Evolutionary conservation across 208 protist genomes (phyloP).

Genomic region (Leptomonas pyrrhocoris): DNA sequence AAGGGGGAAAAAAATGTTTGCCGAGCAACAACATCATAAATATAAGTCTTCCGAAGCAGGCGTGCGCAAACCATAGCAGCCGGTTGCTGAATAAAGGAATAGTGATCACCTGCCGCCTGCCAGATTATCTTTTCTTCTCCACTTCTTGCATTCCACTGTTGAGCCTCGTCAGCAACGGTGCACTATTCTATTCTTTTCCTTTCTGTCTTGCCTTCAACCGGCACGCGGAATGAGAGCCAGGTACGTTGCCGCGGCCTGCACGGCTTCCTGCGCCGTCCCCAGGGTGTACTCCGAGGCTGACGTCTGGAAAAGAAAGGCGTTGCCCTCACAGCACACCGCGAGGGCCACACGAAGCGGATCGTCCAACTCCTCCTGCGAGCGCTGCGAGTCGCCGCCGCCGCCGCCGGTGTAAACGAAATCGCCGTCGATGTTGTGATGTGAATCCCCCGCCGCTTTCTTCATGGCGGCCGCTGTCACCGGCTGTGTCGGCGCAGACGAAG

Average conservation of each 20-base stretch:
- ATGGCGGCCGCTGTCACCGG: conserved; percentile 23
- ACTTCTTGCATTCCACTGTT: too few species aligned
- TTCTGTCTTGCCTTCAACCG: not conserved
- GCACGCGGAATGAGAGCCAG: conserved; percentile 36
- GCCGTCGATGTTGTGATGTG: not conserved
- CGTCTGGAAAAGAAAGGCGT: conserved; percentile 71
- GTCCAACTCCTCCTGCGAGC: conserved; percentile 43
- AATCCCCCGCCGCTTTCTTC: conserved; percentile 8
- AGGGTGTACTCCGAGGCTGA: conserved; percentile 40
- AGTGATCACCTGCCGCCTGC: too few species aligned
- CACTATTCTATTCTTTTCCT: conserved; percentile 17
- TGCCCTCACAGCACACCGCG: conserved; percentile 57
- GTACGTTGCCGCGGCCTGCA: conserved; percentile 57
- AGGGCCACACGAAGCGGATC: conserved; percentile 64
- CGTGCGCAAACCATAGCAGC: too few species aligned
- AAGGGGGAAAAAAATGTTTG: too few species aligned
- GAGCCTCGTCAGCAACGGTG: too few species aligned
- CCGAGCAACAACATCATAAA: too few species aligned
- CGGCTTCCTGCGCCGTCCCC: conserved; percentile 40
- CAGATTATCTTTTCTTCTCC: too few species aligned
- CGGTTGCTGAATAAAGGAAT: too few species aligned
- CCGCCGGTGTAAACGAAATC: conserved; percentile 12
- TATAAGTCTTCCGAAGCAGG: too few species aligned
- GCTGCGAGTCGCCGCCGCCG: conserved; percentile 24
- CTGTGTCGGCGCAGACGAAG: not conserved